These are phyloP conservation scores for Acer negundo DNA, from an alignment of 345 rosid species.

Conservation along the genomic window DNA sequence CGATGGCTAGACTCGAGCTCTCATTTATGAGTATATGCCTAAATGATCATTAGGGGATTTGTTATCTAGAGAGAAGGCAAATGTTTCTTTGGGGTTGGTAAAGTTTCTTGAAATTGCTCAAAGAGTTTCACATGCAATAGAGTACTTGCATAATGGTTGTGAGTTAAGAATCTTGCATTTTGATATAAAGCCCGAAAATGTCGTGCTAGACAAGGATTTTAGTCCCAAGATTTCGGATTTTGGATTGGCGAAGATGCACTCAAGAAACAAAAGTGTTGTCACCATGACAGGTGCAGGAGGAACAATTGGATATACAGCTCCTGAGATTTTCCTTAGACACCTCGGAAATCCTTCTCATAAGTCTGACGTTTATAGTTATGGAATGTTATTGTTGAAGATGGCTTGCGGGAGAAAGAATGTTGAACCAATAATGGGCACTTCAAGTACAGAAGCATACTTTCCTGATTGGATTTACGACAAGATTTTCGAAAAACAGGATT, in stretches of 20 bases:
- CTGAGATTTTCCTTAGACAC: slow-evolving; percentile 38
- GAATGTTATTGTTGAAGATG: slow-evolving; percentile 41
- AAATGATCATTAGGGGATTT: slow-evolving; percentile 32
- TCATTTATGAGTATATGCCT: slow-evolving; percentile 36
- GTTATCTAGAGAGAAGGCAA: slow-evolving; percentile 14
- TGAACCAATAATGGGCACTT: background rate
- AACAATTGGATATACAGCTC: slow-evolving; percentile 38
- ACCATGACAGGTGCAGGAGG: slow-evolving; percentile 35
- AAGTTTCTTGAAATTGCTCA: slow-evolving; percentile 27
- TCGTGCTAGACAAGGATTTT: slow-evolving; percentile 33
- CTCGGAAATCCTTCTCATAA: slow-evolving; percentile 38
- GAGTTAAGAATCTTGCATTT: slow-evolving; percentile 34
- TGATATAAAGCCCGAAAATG: slow-evolving; percentile 39
- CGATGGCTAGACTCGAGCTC: slow-evolving; percentile 23
- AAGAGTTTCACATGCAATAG: slow-evolving; percentile 35
- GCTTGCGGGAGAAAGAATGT: slow-evolving; percentile 20
- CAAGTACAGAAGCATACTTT: slow-evolving; percentile 21
- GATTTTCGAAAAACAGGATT: background rate
- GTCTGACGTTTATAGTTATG: slow-evolving; percentile 40
- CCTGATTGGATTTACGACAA: slow-evolving; percentile 34
- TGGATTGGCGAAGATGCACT: slow-evolving; percentile 35
- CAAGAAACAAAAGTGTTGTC: slow-evolving; percentile 24
- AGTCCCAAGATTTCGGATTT: slow-evolving; percentile 42
- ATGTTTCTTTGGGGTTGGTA: slow-evolving; percentile 4
- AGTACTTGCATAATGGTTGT: slow-evolving; percentile 40